Evolutionary conservation across 2,329 filamentous ascomycete species (phyloP), one percentile per base, ranked within the genome.

Genomic region (Sodiomyces alkalinus): DNA sequence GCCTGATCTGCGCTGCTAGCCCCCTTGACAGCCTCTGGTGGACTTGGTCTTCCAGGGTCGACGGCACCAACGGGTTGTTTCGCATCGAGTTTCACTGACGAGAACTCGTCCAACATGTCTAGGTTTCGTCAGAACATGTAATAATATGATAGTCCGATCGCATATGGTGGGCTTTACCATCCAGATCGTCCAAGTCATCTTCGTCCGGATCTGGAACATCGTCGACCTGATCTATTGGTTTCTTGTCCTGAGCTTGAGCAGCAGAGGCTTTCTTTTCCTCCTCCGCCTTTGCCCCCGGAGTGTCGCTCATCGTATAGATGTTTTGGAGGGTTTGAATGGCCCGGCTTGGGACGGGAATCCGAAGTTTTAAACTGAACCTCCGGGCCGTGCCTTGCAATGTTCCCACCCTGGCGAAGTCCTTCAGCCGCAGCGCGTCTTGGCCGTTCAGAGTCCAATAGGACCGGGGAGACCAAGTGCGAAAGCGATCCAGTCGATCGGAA

Each of bases 81-180:
- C 41, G 53, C 46, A 39, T 68, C 58, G 33, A 74, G 43, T 39
- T 75, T 73, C 28, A 64, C 62, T 17, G 77, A 56, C 22, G 77
- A 75, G 55, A 98, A 98, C 39, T 94, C 80, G 47, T 94, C 83
- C 16, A 98, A 74, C 53, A 96, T 79, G 42, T 96, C 87, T 87
- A 23, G 11, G 15, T n/a, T 25, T 29, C 21, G 28, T 37, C 32
- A 39, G 38, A 12, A 7, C 11, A 11, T 6, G 23, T 8, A 17
- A 17, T n/a, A 26, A 10, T 3, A 13, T 4, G 11, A 18, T 5
- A 11, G 4, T 19, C 22, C 13, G 13, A 8, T 12, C n/a, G 13
- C 58, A 41, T 53, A n/a, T n/a, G n/a, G n/a, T n/a, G n/a, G n/a
- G n/a, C n/a, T n/a, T n/a, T n/a, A 82, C 81, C 83, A 54, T 98